Evolutionary conservation across 371 early-diverging fungal genomes (phyloP).

Genomic region (Cladochytrium tenue): DNA sequence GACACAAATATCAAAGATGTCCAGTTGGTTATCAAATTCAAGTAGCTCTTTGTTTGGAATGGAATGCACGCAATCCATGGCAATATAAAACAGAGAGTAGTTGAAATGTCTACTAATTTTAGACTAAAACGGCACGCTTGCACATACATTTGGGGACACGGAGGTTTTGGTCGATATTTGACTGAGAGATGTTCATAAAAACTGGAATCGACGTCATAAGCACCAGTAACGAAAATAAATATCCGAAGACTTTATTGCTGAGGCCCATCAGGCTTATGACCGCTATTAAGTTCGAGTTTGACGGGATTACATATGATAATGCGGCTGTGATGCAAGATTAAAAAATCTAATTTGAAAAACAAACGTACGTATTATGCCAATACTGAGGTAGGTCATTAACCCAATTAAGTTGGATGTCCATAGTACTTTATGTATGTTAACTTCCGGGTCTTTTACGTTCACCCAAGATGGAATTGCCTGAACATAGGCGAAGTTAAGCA

Average conservation of each 20-base stretch:
- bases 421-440: conserved; percentile 25
- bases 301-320: conserved; percentile 23
- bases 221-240: conserved; percentile 24
- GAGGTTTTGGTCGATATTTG: conserved; percentile 29
- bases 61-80: conserved; percentile 33
- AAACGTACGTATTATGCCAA: conserved; percentile 23
- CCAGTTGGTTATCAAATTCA: conserved; percentile 27
- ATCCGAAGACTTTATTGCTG: conserved; percentile 27
- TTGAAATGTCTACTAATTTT: conserved; percentile 1
- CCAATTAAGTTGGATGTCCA: conserved; percentile 20
- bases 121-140: neutral
- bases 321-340: conserved; percentile 14
- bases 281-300: conserved; percentile 16
- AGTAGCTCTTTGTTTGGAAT: conserved; percentile 21
- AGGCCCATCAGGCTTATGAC: conserved; percentile 13
- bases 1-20: conserved; percentile 29
- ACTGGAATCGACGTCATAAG: conserved; percentile 34
- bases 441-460: conserved; percentile 26
- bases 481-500: conserved; percentile 33
- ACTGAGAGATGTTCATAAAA: conserved; percentile 19
- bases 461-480: conserved; percentile 34
- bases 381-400: conserved; percentile 14
- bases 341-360: neutral
- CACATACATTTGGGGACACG: conserved; percentile 15
- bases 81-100: conserved; percentile 5